Evolutionary conservation across 106 monocot genomes (phyloP).

Genomic region (Dendrobium nobile): DNA sequence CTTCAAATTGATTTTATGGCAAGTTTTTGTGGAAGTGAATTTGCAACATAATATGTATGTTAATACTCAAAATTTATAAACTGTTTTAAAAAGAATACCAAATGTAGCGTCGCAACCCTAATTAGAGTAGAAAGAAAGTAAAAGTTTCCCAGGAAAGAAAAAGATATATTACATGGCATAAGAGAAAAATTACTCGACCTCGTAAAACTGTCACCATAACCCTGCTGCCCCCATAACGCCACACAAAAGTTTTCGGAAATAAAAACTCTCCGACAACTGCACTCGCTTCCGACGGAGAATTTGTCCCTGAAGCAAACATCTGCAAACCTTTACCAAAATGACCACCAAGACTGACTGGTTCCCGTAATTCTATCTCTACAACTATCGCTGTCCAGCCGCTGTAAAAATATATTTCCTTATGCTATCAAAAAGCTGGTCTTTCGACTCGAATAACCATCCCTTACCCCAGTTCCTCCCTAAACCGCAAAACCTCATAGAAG

Average conservation of each 20-base stretch:
- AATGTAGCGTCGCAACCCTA: not conserved
- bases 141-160: not conserved
- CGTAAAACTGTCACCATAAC: too few species aligned
- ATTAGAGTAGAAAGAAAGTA: not conserved
- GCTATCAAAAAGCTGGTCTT: not conserved
- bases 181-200: not conserved
- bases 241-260: conserved; percentile 6
- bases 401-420: not conserved
- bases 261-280: not conserved
- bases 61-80: not conserved
- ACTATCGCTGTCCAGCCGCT: not conserved
- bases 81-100: not conserved
- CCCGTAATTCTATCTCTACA: not conserved
- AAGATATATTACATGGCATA: too few species aligned
- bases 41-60: too few species aligned
- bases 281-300: not conserved
- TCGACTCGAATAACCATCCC: conserved; percentile 7
- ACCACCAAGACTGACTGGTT: not conserved
- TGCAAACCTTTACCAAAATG: not conserved
- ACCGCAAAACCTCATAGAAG: conserved; percentile 5
- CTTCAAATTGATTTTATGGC: too few species aligned
- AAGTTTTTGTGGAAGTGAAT: too few species aligned
- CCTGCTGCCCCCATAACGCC: too few species aligned
- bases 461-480: conserved; percentile 4
- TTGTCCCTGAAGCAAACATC: conserved; percentile 4